Percentiles rank a stretch among this genome's conserved stretches.
phyloP scores from a whole-genome alignment of 805 yeast genomes.

The Kazachstania kunashirensis region DNA sequence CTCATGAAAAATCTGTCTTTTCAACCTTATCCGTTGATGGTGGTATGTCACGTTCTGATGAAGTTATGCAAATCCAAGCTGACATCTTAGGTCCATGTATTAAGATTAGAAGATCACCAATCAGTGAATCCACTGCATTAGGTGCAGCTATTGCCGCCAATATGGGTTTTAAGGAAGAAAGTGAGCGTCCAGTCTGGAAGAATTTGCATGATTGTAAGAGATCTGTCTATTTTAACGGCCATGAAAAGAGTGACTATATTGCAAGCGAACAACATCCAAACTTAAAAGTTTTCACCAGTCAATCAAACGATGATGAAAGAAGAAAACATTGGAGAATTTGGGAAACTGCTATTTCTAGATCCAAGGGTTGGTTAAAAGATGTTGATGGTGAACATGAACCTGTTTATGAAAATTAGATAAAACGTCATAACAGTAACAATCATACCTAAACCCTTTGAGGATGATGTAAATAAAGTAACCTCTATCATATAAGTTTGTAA shows the following conservation, averaged over 20 bases:
- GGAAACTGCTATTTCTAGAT: slow-evolving; percentile 77
- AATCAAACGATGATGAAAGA: slow-evolving; percentile 45
- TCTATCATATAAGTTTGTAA: background rate
- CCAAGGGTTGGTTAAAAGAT: slow-evolving; percentile 62
- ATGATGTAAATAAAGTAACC: no score
- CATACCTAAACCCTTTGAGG: no score
- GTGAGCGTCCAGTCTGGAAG: slow-evolving; percentile 59
- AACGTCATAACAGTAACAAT: background rate
- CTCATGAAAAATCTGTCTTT: slow-evolving; percentile 40
- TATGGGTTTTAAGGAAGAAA: slow-evolving; percentile 39
- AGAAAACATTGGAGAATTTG: slow-evolving; percentile 67
- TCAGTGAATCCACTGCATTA: slow-evolving; percentile 85
- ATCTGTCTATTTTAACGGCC: slow-evolving; percentile 90
- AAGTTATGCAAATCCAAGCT: slow-evolving; percentile 89
- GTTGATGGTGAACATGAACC: slow-evolving; percentile 6
- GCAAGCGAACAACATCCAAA: slow-evolving; percentile 15
- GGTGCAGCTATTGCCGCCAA: slow-evolving; percentile 98
- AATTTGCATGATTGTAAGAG: slow-evolving; percentile 71
- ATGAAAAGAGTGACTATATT: slow-evolving; percentile 13
- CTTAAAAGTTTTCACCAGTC: slow-evolving; percentile 30
- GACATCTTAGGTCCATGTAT: slow-evolving; percentile 84
- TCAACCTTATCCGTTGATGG: slow-evolving; percentile 75
- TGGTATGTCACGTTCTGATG: slow-evolving; percentile 87
- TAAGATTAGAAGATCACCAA: slow-evolving; percentile 68
- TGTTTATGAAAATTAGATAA: background rate